Base-by-base conservation (phyloP, 108 stramenopile genomes). In the Discostella stelligeroides region DNA sequence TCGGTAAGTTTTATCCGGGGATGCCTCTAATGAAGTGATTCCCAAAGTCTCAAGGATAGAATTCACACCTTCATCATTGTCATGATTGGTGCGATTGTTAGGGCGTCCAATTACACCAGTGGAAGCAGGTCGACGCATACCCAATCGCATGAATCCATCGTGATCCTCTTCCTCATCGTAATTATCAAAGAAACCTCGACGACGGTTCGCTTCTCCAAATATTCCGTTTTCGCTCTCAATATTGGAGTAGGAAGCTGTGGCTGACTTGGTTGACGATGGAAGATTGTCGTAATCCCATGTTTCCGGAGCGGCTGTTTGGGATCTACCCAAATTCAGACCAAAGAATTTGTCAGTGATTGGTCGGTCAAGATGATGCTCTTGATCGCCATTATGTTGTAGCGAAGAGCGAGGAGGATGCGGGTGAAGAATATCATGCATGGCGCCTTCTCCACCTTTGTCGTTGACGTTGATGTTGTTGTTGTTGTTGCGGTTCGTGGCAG, bases 41-140 rank as follows among this genome's bases (percentile, higher is more conserved):
- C 79, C 79, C 56, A 80, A 73, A 13, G 79, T 80, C 62, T 80
- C 66, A 27, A 80, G 66, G 42, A 80, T 80, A 10, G 79, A 80
- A 60, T 73, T 69, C 46, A 80, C 79, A 66, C 71, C 70, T 28
- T 58, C 63, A 59, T 65, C 56, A 37, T 20, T 40, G 15, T 63
- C 69, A 49, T 68, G 60, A 48, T 34, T 68, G 25, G 56, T 48
- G 39, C 55, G 45, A 27, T 39, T 64, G 48, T 42, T 55, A 7
- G 64, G 46, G 12, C 64, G 64, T 20, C 80, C 82, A 40, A 87
- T 83, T 10, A 83, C 84, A 42, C 87, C 87, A 9, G 87, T 84
- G n/a, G 87, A 88, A 14, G 87, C 85, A 29, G 87, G 77, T 14
- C 87, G 82, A 20, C 71, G 72, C 29, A 70, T 63, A 12, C 64